These are phyloP conservation scores for Lycium ferocissimum DNA, from an alignment of 257 asterid species.

Conservation along the genomic window DNA sequence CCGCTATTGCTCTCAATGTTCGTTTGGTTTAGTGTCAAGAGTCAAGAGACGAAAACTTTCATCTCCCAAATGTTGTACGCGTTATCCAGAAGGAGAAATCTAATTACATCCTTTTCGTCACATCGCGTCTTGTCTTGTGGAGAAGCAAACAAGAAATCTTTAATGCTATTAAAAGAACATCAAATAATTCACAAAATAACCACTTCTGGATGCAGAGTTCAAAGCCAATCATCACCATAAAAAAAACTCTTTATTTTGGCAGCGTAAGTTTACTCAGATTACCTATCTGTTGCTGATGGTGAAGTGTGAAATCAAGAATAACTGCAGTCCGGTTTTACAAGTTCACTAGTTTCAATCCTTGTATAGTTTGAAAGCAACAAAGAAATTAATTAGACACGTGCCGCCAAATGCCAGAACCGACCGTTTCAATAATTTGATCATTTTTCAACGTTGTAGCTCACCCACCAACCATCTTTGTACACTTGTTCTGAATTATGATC, in stretches of 20 bases:
- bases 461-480: constrained; percentile 78
- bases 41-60: too few relatives aligned
- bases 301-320: constrained; percentile 24
- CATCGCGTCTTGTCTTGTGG: too few relatives aligned
- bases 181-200: not conserved
- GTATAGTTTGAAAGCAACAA: constrained; percentile 19
- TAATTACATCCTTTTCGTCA: too few relatives aligned
- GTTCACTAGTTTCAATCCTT: not conserved
- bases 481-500: constrained; percentile 49
- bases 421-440: not conserved
- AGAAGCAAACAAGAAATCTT: too few relatives aligned
- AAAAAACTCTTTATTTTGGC: not conserved
- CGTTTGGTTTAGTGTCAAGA: too few relatives aligned
- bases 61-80: not conserved
- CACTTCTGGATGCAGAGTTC: not conserved
- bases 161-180: not conserved
- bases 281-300: not conserved
- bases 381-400: constrained; percentile 21
- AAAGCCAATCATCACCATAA: not conserved
- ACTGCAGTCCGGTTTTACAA: not conserved
- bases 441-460: constrained; percentile 78
- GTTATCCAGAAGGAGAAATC: too few relatives aligned
- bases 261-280: not conserved
- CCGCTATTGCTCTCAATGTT: too few relatives aligned
- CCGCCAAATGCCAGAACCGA: constrained; percentile 16